Evolutionary conservation across 192 early-diverging fungal genomes (phyloP).

Genomic region (Entomortierella parvispora): DNA sequence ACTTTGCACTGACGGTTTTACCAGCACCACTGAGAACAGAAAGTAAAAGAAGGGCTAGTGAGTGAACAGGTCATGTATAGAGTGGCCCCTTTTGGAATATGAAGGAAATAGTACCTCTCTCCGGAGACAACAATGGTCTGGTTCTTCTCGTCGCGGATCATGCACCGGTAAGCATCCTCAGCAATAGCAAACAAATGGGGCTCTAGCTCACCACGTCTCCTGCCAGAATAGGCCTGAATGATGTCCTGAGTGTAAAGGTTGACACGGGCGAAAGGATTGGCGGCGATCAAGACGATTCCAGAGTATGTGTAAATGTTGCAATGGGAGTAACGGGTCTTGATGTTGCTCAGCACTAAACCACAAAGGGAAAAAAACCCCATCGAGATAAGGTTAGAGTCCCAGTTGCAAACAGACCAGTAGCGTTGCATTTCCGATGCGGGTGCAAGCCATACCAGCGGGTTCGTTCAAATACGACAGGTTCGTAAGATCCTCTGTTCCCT

Average conservation of each 20-base stretch:
- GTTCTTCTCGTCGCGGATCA: constrained; percentile 93
- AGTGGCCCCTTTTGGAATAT: too few relatives aligned
- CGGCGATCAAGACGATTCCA: constrained; percentile 97
- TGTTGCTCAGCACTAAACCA: constrained; percentile 86
- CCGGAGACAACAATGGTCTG: constrained; percentile 99
- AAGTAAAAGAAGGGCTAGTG: constrained; percentile 10
- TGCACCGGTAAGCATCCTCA: constrained; percentile 96
- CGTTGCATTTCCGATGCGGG: neutral
- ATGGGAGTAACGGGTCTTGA: constrained; percentile 88
- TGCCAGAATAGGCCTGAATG: constrained; percentile 93
- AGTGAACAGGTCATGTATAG: too few relatives aligned
- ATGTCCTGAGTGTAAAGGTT: constrained; percentile 92
- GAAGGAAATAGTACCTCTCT: constrained; percentile 71
- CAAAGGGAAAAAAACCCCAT: neutral
- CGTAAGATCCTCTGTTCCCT: constrained; percentile 93
- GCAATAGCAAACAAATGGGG: constrained; percentile 99
- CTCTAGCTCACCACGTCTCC: constrained; percentile 92
- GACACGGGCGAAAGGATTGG: constrained; percentile 94
- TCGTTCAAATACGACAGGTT: constrained; percentile 96
- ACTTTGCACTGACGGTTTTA: constrained; percentile 96
- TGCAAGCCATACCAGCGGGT: constrained; percentile 64
- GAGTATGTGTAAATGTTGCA: constrained; percentile 99
- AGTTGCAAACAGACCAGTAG: neutral
- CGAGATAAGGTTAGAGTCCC: neutral
- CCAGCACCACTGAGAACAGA: constrained; percentile 81